Conservation (phyloP, 441 rosid species). For the Lepidium campestre region DNA sequence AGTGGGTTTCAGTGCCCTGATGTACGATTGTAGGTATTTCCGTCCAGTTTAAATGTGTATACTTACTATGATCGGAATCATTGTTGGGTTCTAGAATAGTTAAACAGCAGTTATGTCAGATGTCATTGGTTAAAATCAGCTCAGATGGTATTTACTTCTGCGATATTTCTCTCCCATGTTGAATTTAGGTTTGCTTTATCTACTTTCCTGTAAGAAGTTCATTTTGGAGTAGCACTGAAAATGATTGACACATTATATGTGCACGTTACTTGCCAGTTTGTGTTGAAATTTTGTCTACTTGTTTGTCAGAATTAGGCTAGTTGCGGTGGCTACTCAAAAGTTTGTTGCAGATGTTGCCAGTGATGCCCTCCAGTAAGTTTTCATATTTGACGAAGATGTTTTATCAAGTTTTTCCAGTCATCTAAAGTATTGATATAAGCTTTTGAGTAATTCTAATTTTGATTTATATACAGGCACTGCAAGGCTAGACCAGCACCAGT, state of each 20-base stretch:
- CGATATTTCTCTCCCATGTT: background rate
- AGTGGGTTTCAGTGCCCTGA: slow-evolving; percentile 96
- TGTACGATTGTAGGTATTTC: slow-evolving; percentile 78
- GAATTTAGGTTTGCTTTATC: background rate
- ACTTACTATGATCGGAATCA: background rate
- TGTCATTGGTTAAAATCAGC: background rate
- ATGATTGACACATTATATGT: background rate
- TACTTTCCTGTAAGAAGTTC: background rate
- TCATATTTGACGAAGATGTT: background rate
- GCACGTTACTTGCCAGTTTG: background rate
- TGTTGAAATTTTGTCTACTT: background rate
- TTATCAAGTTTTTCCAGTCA: background rate
- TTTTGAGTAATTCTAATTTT: background rate
- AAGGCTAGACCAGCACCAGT: slow-evolving; percentile 80
- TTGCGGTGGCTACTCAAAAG: slow-evolving; percentile 94
- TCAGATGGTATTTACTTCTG: background rate
- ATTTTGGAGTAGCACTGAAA: background rate
- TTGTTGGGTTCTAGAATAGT: background rate
- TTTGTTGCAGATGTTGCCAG: slow-evolving; percentile 85
- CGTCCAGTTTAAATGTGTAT: background rate
- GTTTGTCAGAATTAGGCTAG: slow-evolving; percentile 67
- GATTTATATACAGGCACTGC: slow-evolving; percentile 62
- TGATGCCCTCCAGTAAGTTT: slow-evolving; percentile 79
- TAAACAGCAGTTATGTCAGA: background rate
- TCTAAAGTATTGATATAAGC: background rate